phyloP scores from a whole-genome alignment of 1,139 yeast genomes.

The Citeromyces hawaiiensis region DNA sequence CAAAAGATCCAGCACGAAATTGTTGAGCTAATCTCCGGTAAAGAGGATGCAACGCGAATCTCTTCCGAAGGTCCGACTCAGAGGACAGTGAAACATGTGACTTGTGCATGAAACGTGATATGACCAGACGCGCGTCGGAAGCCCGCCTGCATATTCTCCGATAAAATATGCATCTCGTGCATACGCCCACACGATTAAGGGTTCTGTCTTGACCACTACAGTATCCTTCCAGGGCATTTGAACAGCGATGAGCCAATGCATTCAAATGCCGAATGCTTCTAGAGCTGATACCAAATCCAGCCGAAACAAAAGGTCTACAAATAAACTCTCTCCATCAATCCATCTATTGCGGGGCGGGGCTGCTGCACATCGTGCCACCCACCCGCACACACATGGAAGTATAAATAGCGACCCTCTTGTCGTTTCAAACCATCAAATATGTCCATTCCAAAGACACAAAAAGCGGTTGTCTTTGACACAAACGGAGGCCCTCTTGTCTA shows the following conservation, averaged over 20 bases:
- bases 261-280: background rate
- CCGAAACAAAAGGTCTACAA: too few species aligned
- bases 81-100: background rate
- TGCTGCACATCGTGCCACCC: background rate
- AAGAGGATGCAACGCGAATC: background rate
- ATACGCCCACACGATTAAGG: background rate
- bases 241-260: background rate
- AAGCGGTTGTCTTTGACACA: conserved; percentile 31
- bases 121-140: background rate
- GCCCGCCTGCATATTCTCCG: background rate
- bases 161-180: background rate
- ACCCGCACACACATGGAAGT: background rate
- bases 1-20: background rate
- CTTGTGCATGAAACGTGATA: background rate
- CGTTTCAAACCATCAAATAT: background rate
- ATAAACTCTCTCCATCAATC: background rate
- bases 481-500: conserved; percentile 35
- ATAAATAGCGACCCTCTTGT: background rate
- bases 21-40: background rate
- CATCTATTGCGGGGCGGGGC: background rate
- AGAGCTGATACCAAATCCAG: too few species aligned
- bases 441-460: conserved; percentile 27
- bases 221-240: background rate
- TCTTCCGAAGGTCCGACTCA: background rate
- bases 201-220: background rate